These are phyloP conservation scores for Candida sojae DNA, from an alignment of 1,139 yeast genomes.

Conservation along the genomic window DNA sequence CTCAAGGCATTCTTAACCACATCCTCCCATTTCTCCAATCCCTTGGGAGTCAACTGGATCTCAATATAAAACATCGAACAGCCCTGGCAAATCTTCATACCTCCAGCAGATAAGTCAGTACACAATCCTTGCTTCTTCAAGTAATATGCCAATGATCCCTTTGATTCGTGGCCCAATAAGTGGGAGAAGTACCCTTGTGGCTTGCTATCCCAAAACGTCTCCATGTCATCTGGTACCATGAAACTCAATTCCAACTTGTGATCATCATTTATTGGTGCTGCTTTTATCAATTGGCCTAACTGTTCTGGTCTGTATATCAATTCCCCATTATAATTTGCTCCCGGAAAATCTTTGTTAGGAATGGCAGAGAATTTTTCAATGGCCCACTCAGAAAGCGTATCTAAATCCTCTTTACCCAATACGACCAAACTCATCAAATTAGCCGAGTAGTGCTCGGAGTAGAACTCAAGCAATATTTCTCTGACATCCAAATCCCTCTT, in stretches of 20 bases:
- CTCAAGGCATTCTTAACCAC: constrained; percentile 62
- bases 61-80: constrained; percentile 66
- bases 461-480: constrained; percentile 63
- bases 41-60: constrained; percentile 74
- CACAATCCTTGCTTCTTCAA: constrained; percentile 79
- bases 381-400: constrained; percentile 71
- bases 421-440: constrained; percentile 87
- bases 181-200: constrained; percentile 78
- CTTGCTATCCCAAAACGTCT: constrained; percentile 60
- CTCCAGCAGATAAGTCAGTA: constrained; percentile 74
- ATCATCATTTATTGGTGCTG: constrained; percentile 81
- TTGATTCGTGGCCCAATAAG: constrained; percentile 85
- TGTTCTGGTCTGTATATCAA: constrained; percentile 42
- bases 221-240: constrained; percentile 72
- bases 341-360: constrained; percentile 52
- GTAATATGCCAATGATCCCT: constrained; percentile 73
- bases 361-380: constrained; percentile 65
- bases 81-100: constrained; percentile 67
- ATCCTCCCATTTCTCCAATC: constrained; percentile 63
- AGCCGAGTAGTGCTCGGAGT: constrained; percentile 64
- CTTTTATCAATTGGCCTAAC: constrained; percentile 56
- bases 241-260: constrained; percentile 69
- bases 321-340: constrained; percentile 48
- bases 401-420: constrained; percentile 78
- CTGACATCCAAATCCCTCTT: constrained; percentile 56